phyloP scores from a whole-genome alignment of 2,329 filamentous ascomycete genomes.

The Colletotrichum theobromicola region DNA sequence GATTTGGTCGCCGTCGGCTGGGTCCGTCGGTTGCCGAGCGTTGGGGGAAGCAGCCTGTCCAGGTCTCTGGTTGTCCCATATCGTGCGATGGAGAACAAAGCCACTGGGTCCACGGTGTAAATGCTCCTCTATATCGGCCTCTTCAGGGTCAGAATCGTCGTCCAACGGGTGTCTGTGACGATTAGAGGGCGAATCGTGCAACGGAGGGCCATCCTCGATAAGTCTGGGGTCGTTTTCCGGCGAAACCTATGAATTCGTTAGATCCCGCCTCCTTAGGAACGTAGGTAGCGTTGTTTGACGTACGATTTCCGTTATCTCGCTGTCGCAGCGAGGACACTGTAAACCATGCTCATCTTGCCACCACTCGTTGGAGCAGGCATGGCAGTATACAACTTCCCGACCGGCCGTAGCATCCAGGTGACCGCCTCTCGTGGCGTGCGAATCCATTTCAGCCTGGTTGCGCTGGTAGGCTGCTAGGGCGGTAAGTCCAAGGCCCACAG shows the following conservation, averaged over 20 bases:
- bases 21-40: slow-evolving; percentile 22
- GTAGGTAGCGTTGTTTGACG: slow-evolving; percentile 36
- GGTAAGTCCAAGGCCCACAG: slow-evolving; percentile 63
- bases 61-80: slow-evolving; percentile 25
- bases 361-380: slow-evolving; percentile 83
- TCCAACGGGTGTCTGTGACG: slow-evolving; percentile 30
- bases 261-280: background rate
- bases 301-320: slow-evolving; percentile 88
- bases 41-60: background rate
- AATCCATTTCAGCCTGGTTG: slow-evolving; percentile 48
- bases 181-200: slow-evolving; percentile 8
- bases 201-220: slow-evolving; percentile 29
- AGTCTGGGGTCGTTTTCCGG: slow-evolving; percentile 67
- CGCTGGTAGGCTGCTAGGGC: slow-evolving; percentile 60
- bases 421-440: slow-evolving; percentile 25
- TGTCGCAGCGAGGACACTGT: slow-evolving; percentile 76
- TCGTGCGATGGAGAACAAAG: slow-evolving; percentile 43
- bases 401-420: slow-evolving; percentile 56
- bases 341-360: slow-evolving; percentile 72
- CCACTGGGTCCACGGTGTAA: slow-evolving; percentile 43
- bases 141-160: slow-evolving; percentile 61
- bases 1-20: slow-evolving; percentile 38
- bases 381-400: slow-evolving; percentile 84
- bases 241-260: slow-evolving; percentile 50
- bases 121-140: slow-evolving; percentile 62